These are phyloP conservation scores for Dryadomyces quercivorus DNA, from an alignment of 2,329 filamentous ascomycete species.

Conservation along the genomic window DNA sequence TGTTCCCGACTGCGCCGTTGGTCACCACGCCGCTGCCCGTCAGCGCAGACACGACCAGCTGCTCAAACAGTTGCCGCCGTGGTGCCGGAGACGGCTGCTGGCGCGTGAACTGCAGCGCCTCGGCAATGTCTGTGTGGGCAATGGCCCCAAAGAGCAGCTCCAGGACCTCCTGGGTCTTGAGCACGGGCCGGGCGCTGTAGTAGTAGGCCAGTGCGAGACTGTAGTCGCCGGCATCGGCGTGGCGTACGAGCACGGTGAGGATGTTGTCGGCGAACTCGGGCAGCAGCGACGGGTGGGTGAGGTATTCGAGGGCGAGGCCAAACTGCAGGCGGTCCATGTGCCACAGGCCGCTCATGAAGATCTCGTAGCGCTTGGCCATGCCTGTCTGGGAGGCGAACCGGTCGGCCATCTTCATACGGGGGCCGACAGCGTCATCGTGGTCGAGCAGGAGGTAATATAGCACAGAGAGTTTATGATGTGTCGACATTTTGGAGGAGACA, in stretches of 20 bases:
- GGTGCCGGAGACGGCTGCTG: conserved; percentile 43
- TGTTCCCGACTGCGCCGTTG: conserved; percentile 13
- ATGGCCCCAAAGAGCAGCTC: conserved; percentile 59
- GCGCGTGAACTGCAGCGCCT: conserved; percentile 63
- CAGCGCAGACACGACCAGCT: conserved; percentile 49
- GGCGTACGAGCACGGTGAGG: conserved; percentile 52
- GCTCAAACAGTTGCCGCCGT: conserved; percentile 53
- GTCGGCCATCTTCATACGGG: conserved; percentile 35
- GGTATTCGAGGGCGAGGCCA: conserved; percentile 55
- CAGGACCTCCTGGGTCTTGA: conserved; percentile 51
- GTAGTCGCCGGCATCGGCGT: conserved; percentile 46
- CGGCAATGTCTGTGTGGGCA: conserved; percentile 52
- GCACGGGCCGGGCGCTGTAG: conserved; percentile 58
- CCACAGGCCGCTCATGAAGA: conserved; percentile 76
- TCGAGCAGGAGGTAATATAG: conserved; percentile 78
- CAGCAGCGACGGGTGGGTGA: conserved; percentile 67
- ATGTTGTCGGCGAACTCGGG: conserved; percentile 80
- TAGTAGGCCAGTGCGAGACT: conserved; percentile 66
- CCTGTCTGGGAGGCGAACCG: conserved; percentile 49
- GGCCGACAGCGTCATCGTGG: conserved; percentile 41
- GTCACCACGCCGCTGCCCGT: conserved; percentile 12
- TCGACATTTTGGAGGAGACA: conserved; percentile 47
- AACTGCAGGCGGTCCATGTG: conserved; percentile 63
- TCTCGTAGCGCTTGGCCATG: conserved; percentile 63
- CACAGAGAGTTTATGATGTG: conserved; percentile 70